These are phyloP conservation scores for Pleurotus pulmonarius DNA, from an alignment of 768 basidiomycete genomes.

Conservation along the genomic window DNA sequence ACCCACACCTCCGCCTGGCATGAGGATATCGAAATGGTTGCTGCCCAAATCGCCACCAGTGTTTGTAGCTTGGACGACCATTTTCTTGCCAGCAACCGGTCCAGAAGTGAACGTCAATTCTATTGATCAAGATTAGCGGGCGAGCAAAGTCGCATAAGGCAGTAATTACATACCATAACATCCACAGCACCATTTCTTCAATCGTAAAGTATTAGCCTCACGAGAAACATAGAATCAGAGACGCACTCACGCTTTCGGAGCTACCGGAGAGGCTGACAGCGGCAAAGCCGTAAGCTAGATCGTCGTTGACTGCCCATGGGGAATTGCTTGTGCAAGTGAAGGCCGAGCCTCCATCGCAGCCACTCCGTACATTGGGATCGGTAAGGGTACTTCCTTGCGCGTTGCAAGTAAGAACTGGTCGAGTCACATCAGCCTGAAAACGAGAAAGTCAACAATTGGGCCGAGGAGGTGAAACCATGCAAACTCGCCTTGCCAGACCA, in stretches of 20 bases:
- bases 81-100: conserved; percentile 4
- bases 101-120: conserved; percentile 6
- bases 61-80: conserved; percentile 5
- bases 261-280: conserved; percentile 5
- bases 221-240: not conserved
- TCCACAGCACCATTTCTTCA: conserved; percentile 2
- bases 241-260: not conserved
- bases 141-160: too few relatives aligned
- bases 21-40: conserved; percentile 7
- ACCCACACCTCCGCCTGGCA: conserved; percentile 1
- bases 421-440: not conserved
- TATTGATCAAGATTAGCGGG: not conserved
- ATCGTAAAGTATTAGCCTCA: not conserved
- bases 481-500: conserved; percentile 3
- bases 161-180: not conserved
- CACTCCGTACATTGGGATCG: conserved; percentile 4
- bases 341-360: conserved; percentile 1
- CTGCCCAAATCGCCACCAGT: conserved; percentile 1
- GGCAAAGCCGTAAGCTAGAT: not conserved
- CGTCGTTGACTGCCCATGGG: not conserved
- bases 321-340: conserved; percentile 4
- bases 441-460: not conserved
- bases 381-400: conserved; percentile 2
- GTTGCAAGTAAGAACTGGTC: conserved; percentile 5
- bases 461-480: not conserved